Evolutionary conservation across 345 rosid genomes (phyloP).

Genomic region (Clausena lansium): DNA sequence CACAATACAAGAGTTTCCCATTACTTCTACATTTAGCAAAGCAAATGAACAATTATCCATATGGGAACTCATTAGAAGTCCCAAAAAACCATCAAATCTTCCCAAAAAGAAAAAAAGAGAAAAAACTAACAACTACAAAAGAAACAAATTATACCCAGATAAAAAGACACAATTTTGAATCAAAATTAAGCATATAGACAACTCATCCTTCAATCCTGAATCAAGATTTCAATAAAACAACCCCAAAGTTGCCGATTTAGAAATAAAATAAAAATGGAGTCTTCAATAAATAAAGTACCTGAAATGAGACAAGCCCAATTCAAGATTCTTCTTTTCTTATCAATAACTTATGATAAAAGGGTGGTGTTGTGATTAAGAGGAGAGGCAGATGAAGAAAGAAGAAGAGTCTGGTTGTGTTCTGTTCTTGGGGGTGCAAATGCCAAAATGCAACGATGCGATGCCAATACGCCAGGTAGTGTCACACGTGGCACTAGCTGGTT

Average conservation of each 20-base stretch:
- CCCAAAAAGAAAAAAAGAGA: not conserved
- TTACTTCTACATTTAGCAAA: slow-evolving; percentile 2
- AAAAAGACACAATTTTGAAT: not conserved
- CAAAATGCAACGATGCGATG: slow-evolving; percentile 43
- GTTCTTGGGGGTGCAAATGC: not conserved
- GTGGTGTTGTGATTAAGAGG: not conserved
- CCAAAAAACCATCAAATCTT: slow-evolving; percentile 22
- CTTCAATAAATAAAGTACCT: slow-evolving; percentile 11
- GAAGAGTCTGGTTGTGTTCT: not conserved
- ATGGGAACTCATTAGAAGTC: slow-evolving; percentile 5
- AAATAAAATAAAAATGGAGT: not conserved
- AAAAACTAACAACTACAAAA: not conserved
- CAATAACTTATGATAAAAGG: not conserved
- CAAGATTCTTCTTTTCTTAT: not conserved
- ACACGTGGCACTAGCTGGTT: slow-evolving; percentile 65
- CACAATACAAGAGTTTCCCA: slow-evolving; percentile 19
- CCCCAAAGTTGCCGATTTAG: not conserved
- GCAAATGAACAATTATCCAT: slow-evolving; percentile 29
- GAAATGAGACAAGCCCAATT: slow-evolving; percentile 10
- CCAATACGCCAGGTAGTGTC: slow-evolving; percentile 55
- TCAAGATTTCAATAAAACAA: not conserved
- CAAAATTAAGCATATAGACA: slow-evolving; percentile 11
- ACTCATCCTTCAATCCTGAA: not conserved
- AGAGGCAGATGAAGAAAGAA: not conserved
- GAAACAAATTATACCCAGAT: not conserved